Evolutionary conservation across 2,329 filamentous ascomycete genomes (phyloP), one percentile per base, ranked within the genome.

Genomic region (Colletotrichum sp.): DNA sequence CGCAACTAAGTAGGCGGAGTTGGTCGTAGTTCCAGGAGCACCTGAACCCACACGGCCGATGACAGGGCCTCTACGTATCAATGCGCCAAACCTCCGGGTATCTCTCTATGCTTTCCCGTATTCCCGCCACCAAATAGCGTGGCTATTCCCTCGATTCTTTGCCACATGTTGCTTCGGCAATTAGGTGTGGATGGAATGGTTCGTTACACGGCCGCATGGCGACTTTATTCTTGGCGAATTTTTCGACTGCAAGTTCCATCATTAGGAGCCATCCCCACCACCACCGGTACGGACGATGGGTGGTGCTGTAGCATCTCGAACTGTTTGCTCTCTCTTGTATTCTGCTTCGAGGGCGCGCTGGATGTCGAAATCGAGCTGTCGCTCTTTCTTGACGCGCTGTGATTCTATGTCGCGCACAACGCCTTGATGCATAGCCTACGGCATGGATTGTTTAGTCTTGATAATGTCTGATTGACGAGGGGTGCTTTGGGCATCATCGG

Each of bases 361-460:
- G 90, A 98, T 91, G 77, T 98, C 96, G 80, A 99, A 99, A 82
- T 99, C 97, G 66, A 95, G 91, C 83, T 97, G 94, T 73, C 97
- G 93, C 83, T 99, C 97, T 77, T 91, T 90, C 86, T 98, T 98
- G 77, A 98, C 83, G 59, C 94, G 92, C 82, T 98, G 96, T 81
- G 97, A 95, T 81, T 98, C 96, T 88, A 98, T 94, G 81, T 99
- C 97, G 76, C 96, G 94, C 76, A 98, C 87, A 55, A 99, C 97
- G 58, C 97, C 97, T 77, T 93, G 91, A 81, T 99, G 97, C 97
- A 99, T 99, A 71, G 95, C 94, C 97, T 96, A 76, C 38, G n/a
- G 70, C 18, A 24, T n/a, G 16, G 3, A 11, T 55, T 15, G 12
- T 24, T 64, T 11, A 65, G 61, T 27, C 4, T 29, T 27, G 34